Conservation (phyloP, 495 filamentous ascomycete species). For the Annulohypoxylon nitens region DNA sequence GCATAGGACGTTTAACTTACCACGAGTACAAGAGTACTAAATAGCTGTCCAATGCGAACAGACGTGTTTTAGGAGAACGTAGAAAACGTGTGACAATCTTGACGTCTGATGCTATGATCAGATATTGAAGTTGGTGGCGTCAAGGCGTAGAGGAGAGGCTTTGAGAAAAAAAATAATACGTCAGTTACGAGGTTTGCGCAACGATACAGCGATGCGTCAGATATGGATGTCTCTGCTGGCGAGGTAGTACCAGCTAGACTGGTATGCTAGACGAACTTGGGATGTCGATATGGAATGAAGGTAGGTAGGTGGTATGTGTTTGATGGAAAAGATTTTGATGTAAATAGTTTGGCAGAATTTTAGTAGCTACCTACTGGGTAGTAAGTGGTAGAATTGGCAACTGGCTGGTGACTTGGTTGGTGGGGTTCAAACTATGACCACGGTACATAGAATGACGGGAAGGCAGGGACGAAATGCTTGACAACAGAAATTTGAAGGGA, state of each 20-base stretch:
- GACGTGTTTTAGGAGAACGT: background rate
- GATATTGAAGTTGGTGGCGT: background rate
- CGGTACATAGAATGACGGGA: background rate
- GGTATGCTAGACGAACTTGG: background rate
- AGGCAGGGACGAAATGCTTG: slow-evolving; percentile 5
- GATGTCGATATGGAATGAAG: slow-evolving; percentile 4
- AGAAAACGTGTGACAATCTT: slow-evolving; percentile 1
- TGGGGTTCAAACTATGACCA: background rate
- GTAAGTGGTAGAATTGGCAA: background rate
- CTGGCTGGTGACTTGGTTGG: background rate
- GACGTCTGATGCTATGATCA: background rate
- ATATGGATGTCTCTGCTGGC: background rate
- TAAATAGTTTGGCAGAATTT: slow-evolving; percentile 1
- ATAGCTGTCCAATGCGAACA: slow-evolving; percentile 2
- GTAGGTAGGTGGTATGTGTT: slow-evolving; percentile 13
- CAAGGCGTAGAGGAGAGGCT: background rate
- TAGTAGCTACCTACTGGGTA: background rate
- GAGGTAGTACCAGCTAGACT: background rate
- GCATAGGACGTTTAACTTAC: slow-evolving; percentile 13
- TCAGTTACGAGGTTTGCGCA: background rate
- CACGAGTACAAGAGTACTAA: slow-evolving; percentile 5
- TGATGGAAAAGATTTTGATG: background rate
- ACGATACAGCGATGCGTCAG: background rate
- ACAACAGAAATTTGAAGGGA: background rate
- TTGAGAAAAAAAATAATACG: background rate